These are phyloP conservation scores for Xylogone sp. DNA, from an alignment of 2,329 filamentous ascomycete species.

Conservation along the genomic window DNA sequence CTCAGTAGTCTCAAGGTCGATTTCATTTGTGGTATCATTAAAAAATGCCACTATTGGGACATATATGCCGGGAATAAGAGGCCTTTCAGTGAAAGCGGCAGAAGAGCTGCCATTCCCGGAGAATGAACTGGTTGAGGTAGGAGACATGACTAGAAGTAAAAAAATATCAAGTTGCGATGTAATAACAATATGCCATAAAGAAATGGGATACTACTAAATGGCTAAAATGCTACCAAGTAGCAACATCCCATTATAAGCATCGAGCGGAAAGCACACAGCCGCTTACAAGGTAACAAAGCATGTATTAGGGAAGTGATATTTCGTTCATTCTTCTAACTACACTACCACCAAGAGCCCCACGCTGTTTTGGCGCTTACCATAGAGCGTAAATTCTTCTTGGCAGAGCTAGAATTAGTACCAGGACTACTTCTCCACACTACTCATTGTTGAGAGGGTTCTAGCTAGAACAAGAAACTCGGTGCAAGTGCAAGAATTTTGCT, in stretches of 20 bases:
- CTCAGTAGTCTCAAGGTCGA: conserved; percentile 5
- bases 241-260: too few species aligned
- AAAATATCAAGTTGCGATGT: background rate
- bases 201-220: too few species aligned
- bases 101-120: background rate
- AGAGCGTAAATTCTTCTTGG: background rate
- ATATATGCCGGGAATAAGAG: conserved; percentile 35
- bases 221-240: too few species aligned
- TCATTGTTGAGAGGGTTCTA: background rate
- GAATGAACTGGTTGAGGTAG: background rate
- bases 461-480: background rate
- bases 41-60: conserved; percentile 47
- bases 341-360: background rate
- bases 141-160: background rate
- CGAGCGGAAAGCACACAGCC: too few species aligned
- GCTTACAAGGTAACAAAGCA: too few species aligned
- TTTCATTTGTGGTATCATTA: conserved; percentile 9
- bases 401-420: background rate
- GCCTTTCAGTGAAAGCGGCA: background rate
- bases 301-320: too few species aligned
- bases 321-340: background rate
- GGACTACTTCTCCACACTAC: background rate
- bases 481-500: background rate
- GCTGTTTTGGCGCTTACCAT: background rate
- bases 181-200: too few species aligned